Evolutionary conservation across 2,329 filamentous ascomycete genomes (phyloP), one percentile per base, ranked within the genome.

Genomic region (Fusarium lyarnte): DNA sequence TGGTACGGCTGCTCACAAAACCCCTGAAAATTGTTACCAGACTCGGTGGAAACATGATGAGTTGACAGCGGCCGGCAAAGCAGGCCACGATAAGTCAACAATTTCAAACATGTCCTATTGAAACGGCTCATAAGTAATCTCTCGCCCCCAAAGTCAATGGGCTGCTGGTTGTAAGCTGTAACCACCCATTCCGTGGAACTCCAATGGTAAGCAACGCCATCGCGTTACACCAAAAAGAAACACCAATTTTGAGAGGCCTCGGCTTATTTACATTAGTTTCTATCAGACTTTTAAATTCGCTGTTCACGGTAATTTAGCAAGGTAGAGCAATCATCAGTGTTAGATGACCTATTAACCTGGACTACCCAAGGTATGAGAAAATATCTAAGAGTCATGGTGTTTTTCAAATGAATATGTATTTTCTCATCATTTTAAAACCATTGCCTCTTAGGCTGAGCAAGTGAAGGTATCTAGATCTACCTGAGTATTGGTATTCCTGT

Each of bases 31-130:
- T 9, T 27, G 6, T 6, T 25, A 25, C 25, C n/a, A 21, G 46
- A 33, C n/a, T 13, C 16, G 14, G 17, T 8, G 8, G 14, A 11
- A 19, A 27, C 6, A n/a, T 25, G 13, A 35, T 35, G 19, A 42
- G 41, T 12, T 9, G 4, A 16, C 23, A 19, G 12, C 5, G 3
- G 1, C 16, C 5, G 2, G 8, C 8, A 33, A 27, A 33, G 3
- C 8, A 10, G 8, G 4, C 0, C n/a, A 14, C 10, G 7, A 5
- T 13, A 31, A 16, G 8, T 9, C 23, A 14, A n/a, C 10, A 72
- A 59, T 69, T 69, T 72, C 69, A 71, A 71, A 72, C 14, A 29
- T 4, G 1, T 12, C 7, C 16, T 14, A 8, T 8, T 31, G 5
- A 11, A 23, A 10, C 11, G 2, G 6, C 8, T 7, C 21, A 35